A percentile compares a stretch with the other conserved stretches of the same genome.
Conservation (phyloP, 108 stramenopile genomes). For the Fragilaria radians region DNA sequence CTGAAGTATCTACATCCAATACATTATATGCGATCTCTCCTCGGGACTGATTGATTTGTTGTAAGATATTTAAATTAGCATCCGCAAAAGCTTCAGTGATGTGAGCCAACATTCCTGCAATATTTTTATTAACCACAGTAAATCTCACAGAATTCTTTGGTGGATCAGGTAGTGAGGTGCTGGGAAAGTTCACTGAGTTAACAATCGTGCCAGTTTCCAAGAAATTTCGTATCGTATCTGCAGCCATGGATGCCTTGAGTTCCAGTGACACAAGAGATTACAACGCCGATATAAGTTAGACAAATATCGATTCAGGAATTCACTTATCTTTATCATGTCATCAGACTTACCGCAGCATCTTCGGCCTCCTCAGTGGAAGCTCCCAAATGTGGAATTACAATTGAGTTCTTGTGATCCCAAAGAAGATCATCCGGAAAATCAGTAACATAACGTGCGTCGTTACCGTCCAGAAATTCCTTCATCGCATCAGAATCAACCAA, state of each 20-base stretch:
- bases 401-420: conserved; percentile 79
- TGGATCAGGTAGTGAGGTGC: conserved; percentile 50
- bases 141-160: conserved; percentile 66
- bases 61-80: conserved; percentile 76
- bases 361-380: conserved; percentile 96
- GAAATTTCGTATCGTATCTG: conserved; percentile 79
- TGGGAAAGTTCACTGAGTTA: conserved; percentile 91
- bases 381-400: conserved; percentile 92
- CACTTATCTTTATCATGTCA: neutral
- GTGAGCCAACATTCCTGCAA: conserved; percentile 79
- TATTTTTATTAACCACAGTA: conserved; percentile 86
- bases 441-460: conserved; percentile 65
- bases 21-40: conserved; percentile 90
- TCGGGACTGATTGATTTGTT: conserved; percentile 88
- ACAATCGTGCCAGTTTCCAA: conserved; percentile 80
- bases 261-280: neutral
- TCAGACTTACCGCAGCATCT: conserved; percentile 65
- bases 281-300: neutral
- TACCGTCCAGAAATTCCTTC: conserved; percentile 77
- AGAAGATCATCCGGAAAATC: conserved; percentile 89
- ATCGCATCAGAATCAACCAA: conserved; percentile 88
- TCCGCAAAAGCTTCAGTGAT: conserved; percentile 78
- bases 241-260: conserved; percentile 77
- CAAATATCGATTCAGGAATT: neutral
- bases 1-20: conserved; percentile 71